Base-by-base conservation (phyloP, 805 yeast species). In the Cyberlindnera maclurae region DNA sequence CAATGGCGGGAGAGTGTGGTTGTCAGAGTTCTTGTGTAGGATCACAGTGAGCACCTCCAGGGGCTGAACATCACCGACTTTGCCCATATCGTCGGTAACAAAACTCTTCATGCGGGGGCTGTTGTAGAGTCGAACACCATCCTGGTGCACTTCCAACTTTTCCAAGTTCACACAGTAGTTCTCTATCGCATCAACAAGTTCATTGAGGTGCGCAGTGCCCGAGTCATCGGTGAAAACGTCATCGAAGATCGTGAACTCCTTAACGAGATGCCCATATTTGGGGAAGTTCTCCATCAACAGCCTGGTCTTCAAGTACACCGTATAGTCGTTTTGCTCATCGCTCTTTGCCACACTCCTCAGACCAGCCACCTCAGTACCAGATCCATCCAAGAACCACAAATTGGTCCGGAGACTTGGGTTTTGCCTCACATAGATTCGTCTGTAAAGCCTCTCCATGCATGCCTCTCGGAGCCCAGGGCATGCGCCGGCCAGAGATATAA, bases 351-450 rank as follows among this genome's bases (percentile, higher is more conserved):
- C 50, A 3, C 64, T 58, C 6, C 55, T 46, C 17, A 59, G 45
- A 0, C 68, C 68, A 13, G 71, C 62, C 3, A 74, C 38, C 34
- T 63, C 59, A 1, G 77, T 67, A 34, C 44, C 59, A 4, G 49
- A 47, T 1, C 64, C 48, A 15, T 65, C 71, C 4, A 61, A 33
- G 37, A 53, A 66, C 55, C 65, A 59, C 8, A 40, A 16, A 2
- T 39, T 38, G 2, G 54, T 40, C 13, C 59, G 39, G 4, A 69
- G 27, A 1, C 58, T 44, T 1, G 71, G 63, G 6, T 63, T 45
- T 34, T 50, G 51, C 12, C 65, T 54, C 26, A 74, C 56, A 16
- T 61, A 47, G 10, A 75, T 45, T 5, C 46, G 61, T 18, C 42
- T 46, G 50, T 72, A 71, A 9, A 75, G 50, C n/a, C 48, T 43